These are phyloP conservation scores for Plectranthus barbatus DNA, from an alignment of 257 asterid genomes.

Conservation along the genomic window DNA sequence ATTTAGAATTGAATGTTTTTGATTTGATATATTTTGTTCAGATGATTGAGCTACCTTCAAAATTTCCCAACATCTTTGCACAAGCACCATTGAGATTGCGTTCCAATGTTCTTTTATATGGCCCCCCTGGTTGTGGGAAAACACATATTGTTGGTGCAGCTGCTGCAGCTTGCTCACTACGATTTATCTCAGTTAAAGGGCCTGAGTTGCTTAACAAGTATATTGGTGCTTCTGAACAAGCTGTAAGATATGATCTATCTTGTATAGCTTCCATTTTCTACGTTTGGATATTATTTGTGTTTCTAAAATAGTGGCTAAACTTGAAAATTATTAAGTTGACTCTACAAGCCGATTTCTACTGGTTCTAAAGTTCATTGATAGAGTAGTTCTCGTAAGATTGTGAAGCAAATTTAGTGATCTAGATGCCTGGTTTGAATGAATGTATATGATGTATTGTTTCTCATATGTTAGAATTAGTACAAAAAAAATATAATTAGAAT, in stretches of 20 bases:
- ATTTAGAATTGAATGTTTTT: constrained; percentile 1
- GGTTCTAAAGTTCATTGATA: too few species aligned
- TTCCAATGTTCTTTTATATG: constrained; percentile 90
- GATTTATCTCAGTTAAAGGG: constrained; percentile 95
- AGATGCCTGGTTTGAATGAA: too few species aligned
- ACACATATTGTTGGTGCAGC: constrained; percentile 98
- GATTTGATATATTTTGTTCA: constrained; percentile 18
- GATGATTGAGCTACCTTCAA: constrained; percentile 97
- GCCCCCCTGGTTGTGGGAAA: constrained; percentile 99
- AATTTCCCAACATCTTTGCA: constrained; percentile 69
- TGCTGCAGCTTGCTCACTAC: constrained; percentile 92
- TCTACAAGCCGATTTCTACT: too few species aligned
- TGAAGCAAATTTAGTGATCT: too few species aligned
- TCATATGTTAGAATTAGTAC: too few species aligned
- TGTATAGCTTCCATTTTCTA: background rate
- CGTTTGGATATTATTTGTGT: background rate
- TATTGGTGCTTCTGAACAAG: constrained; percentile 99
- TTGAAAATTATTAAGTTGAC: too few species aligned
- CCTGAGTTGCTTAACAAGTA: constrained; percentile 95
- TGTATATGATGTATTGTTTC: too few species aligned
- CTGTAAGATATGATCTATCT: constrained; percentile 45
- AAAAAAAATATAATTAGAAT: too few species aligned
- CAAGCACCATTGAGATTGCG: constrained; percentile 94
- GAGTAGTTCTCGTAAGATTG: too few species aligned
- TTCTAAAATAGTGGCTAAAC: too few species aligned